Evolutionary conservation across 768 basidiomycete genomes (phyloP).

Genomic region (Leucocoprinus birnbaumii): DNA sequence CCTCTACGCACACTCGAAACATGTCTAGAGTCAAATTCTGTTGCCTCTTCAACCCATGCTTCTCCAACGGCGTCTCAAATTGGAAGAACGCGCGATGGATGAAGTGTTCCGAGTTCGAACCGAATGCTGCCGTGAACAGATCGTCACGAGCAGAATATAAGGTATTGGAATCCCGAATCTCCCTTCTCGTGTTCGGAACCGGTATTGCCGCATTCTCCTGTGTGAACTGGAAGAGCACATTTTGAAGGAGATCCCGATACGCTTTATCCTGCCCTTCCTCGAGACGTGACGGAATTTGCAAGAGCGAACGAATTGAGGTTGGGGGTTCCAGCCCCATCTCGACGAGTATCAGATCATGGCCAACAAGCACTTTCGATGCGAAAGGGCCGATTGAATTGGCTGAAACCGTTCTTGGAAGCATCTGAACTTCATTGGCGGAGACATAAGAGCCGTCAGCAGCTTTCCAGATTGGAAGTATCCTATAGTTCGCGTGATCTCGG

Average conservation of each 20-base stretch:
- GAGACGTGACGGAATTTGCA: constrained; percentile 12
- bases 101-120: constrained; percentile 25
- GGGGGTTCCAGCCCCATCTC: constrained; percentile 3
- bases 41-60: constrained; percentile 28
- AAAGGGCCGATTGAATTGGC: constrained; percentile 1
- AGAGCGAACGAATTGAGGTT: not conserved
- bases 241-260: constrained; percentile 8
- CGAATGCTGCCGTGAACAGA: constrained; percentile 35
- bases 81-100: constrained; percentile 25
- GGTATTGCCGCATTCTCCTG: not conserved
- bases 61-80: constrained; percentile 25
- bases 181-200: constrained; percentile 28
- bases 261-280: constrained; percentile 13
- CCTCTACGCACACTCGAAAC: constrained; percentile 33
- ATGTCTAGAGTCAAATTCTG: constrained; percentile 26
- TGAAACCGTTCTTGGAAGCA: constrained; percentile 2
- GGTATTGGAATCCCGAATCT: constrained; percentile 20
- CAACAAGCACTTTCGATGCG: not conserved
- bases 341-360: not conserved
- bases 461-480: constrained; percentile 4
- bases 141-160: constrained; percentile 31
- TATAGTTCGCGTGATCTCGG: not conserved
- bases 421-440: constrained; percentile 1
- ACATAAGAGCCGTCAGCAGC: not conserved
- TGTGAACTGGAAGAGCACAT: not conserved